phyloP scores from a whole-genome alignment of 2,329 filamentous ascomycete species.

The Penicillium sp. region DNA sequence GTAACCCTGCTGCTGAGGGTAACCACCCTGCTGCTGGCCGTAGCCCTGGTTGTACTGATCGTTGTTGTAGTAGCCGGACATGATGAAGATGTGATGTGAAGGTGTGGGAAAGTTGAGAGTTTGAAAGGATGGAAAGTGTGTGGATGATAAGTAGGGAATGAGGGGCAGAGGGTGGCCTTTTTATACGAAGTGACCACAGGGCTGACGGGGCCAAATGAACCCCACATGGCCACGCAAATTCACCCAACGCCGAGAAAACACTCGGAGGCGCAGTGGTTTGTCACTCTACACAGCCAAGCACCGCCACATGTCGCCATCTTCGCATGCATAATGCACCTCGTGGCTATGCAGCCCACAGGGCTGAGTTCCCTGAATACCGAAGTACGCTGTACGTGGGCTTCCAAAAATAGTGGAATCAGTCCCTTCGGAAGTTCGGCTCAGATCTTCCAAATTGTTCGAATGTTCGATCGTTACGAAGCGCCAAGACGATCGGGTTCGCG shows the following conservation, averaged over 20 bases:
- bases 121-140: conserved; percentile 6
- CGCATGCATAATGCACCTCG: neutral
- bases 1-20: conserved; percentile 28
- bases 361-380: neutral
- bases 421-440: neutral
- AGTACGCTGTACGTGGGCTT: neutral
- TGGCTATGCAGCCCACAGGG: neutral
- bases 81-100: conserved; percentile 5
- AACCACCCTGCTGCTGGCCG: conserved; percentile 22
- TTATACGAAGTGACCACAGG: conserved; percentile 15
- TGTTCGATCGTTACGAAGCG: neutral
- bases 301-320: conserved; percentile 4
- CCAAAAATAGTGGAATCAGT: neutral
- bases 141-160: neutral
- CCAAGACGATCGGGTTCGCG: neutral
- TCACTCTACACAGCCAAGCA: neutral
- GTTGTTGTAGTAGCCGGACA: conserved; percentile 32
- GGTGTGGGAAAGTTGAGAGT: conserved; percentile 4
- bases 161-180: neutral
- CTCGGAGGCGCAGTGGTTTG: neutral
- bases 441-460: conserved; percentile 1
- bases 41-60: conserved; percentile 28
- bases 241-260: conserved; percentile 6
- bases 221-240: conserved; percentile 15
- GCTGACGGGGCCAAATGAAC: conserved; percentile 15